Evolutionary conservation across 352 stramenopile genomes (phyloP).

Genomic region (Achlya hypogyna): DNA sequence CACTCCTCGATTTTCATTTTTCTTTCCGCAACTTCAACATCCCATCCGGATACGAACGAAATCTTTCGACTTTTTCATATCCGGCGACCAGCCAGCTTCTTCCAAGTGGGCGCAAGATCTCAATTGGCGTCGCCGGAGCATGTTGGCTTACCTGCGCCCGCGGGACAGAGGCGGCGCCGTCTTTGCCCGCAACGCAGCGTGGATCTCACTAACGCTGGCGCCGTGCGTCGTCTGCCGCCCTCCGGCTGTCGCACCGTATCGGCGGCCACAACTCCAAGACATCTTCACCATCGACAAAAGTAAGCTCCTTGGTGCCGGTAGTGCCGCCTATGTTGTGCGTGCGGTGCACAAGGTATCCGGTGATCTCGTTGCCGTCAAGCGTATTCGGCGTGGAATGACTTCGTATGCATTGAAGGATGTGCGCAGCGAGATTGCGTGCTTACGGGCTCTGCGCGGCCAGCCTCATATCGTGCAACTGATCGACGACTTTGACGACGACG

Average conservation of each 20-base stretch:
- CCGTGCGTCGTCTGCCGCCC: neutral
- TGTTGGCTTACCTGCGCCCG: too few relatives aligned
- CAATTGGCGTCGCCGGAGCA: too few relatives aligned
- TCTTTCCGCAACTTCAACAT: too few relatives aligned
- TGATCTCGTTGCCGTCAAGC: neutral
- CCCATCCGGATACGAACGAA: too few relatives aligned
- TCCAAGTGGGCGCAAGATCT: too few relatives aligned
- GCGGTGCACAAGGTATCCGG: neutral
- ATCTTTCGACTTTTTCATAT: too few relatives aligned
- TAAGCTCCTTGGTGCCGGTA: neutral
- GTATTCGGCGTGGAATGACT: neutral
- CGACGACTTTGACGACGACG: constrained; percentile 1
- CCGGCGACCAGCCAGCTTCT: too few relatives aligned
- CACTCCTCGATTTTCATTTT: too few relatives aligned
- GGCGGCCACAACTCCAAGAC: neutral
- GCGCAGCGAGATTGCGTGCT: neutral
- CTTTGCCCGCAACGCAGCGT: neutral
- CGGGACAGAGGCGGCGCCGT: too few relatives aligned
- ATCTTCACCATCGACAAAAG: neutral
- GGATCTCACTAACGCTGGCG: neutral
- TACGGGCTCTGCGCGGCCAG: neutral
- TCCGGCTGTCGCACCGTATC: neutral
- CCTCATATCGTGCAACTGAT: neutral
- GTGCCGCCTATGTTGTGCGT: neutral
- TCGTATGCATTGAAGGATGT: neutral